Base-by-base conservation (phyloP, 371 early-diverging fungal genomes). In the Mucor racemosus region DNA sequence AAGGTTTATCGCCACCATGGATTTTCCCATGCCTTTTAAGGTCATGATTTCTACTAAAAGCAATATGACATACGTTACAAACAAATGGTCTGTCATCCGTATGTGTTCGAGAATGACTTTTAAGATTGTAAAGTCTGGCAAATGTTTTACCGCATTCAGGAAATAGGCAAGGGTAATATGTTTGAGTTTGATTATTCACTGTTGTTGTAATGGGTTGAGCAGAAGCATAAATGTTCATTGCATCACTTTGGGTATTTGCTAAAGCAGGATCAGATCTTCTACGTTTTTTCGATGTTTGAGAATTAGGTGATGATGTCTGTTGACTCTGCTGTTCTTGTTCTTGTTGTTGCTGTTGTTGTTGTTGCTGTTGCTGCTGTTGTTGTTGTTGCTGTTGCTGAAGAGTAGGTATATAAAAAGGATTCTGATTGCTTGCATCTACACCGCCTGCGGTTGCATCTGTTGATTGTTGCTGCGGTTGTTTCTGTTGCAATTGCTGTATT, bases 41-140 rank as follows among this genome's bases (percentile, higher is more conserved):
- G 71, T 95, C 95, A 65, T 95, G 95, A 68, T 94, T 93, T 48
- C 95, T 84, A 63, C 93, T 85, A 65, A 95, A 95, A 0, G 93
- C 88, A 58, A 89, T 84, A 50, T 82, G 73, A 72, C 95, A 95
- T 3, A 82, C 78, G 33, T 73, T 69, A 69, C 95, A 95, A 7
- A 87, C 79, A 81, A 91, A 95, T 0, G 94, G 94, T 55, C 92
- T 82, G 58, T 91, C 90, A 53, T 89, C 87, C 0, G 93, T 91
- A 70, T 93, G 94, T 5, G 94, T 92, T 60, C 90, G 75, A 41
- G 89, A 88, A 71, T 93, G 94, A 38, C 92, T 91, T 57, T 91
- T 92, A 44, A 92, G 84, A 64, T 92, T 93, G 66, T 93, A 92
- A 4, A 89, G 79, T 14, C 92, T 83, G 26, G 90, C 86, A 81